Percentiles rank a stretch among this genome's conserved stretches.
These are phyloP conservation scores for Cinchona pubescens DNA, from an alignment of 257 asterid species.

Conservation along the genomic window DNA sequence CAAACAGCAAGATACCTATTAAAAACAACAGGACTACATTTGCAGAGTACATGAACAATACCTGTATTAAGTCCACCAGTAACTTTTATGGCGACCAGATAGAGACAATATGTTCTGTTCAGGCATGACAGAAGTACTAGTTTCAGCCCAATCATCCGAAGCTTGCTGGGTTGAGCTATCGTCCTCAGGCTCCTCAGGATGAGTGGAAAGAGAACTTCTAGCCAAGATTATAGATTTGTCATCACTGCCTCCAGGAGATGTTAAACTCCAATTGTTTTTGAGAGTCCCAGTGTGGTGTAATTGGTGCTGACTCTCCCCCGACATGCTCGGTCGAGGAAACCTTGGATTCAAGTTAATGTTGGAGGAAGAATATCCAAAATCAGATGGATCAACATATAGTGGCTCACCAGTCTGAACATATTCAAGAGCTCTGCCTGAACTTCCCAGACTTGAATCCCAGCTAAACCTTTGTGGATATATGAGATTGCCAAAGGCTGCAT, in stretches of 20 bases:
- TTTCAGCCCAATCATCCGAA: slow-evolving; percentile 38
- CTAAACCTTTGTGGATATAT: slow-evolving; percentile 27
- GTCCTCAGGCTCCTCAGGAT: slow-evolving; percentile 74
- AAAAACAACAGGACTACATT: not conserved
- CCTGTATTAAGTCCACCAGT: slow-evolving; percentile 80
- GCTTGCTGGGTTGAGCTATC: slow-evolving; percentile 43
- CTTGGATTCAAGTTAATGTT: slow-evolving; percentile 40
- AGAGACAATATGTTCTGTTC: slow-evolving; percentile 36
- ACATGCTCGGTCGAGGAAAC: slow-evolving; percentile 43
- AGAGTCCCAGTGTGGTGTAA: slow-evolving; percentile 35
- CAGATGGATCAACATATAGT: slow-evolving; percentile 39
- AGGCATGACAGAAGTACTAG: slow-evolving; percentile 25
- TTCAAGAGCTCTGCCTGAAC: slow-evolving; percentile 30
- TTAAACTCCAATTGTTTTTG: slow-evolving; percentile 40
- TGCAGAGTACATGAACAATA: slow-evolving; percentile 18
- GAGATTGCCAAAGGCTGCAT: slow-evolving; percentile 54
- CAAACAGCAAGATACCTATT: not conserved
- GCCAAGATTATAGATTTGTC: slow-evolving; percentile 38
- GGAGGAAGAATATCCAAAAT: slow-evolving; percentile 30
- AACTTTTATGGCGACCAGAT: slow-evolving; percentile 59
- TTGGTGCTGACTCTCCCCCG: slow-evolving; percentile 41
- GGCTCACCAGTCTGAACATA: slow-evolving; percentile 36
- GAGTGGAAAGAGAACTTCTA: slow-evolving; percentile 62
- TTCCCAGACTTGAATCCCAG: slow-evolving; percentile 30
- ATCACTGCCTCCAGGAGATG: slow-evolving; percentile 36